phyloP scores from a whole-genome alignment of 2,329 filamentous ascomycete species.

The Neonectria ditissima region DNA sequence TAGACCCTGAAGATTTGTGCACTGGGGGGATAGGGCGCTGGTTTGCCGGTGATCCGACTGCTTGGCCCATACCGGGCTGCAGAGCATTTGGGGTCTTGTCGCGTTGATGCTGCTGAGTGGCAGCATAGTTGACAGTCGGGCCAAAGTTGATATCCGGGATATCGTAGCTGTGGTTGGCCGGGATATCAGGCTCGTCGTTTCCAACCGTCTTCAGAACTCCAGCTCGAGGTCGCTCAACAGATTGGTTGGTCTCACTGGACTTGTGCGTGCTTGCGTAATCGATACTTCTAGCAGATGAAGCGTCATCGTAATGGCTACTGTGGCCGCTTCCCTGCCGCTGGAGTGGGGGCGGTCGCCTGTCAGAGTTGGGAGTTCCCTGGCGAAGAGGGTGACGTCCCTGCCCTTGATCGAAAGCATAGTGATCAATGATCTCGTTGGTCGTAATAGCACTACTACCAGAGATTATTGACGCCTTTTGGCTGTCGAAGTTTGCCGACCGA shows the following conservation, averaged over 20 bases:
- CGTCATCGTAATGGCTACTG: constrained; percentile 71
- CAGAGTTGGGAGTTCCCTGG: constrained; percentile 34
- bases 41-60: constrained; percentile 48
- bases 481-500: constrained; percentile 37
- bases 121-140: constrained; percentile 77
- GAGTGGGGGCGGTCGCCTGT: constrained; percentile 41
- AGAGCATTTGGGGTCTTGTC: constrained; percentile 46
- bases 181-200: constrained; percentile 51
- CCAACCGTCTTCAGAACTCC: constrained; percentile 86
- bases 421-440: constrained; percentile 55
- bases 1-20: constrained; percentile 54
- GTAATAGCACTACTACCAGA: constrained; percentile 47
- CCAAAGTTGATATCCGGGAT: constrained; percentile 88
- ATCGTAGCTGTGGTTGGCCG: constrained; percentile 55
- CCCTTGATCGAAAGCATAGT: constrained; percentile 50
- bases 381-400: constrained; percentile 38
- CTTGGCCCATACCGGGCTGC: constrained; percentile 26
- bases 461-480: constrained; percentile 39
- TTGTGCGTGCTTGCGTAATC: constrained; percentile 43
- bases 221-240: constrained; percentile 76
- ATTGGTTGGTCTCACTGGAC: constrained; percentile 44
- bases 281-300: constrained; percentile 54
- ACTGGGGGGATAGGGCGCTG: constrained; percentile 40
- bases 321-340: constrained; percentile 46
- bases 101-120: constrained; percentile 43